Conservation (phyloP, 257 asterid genomes). For the Osmanthus fragrans region DNA sequence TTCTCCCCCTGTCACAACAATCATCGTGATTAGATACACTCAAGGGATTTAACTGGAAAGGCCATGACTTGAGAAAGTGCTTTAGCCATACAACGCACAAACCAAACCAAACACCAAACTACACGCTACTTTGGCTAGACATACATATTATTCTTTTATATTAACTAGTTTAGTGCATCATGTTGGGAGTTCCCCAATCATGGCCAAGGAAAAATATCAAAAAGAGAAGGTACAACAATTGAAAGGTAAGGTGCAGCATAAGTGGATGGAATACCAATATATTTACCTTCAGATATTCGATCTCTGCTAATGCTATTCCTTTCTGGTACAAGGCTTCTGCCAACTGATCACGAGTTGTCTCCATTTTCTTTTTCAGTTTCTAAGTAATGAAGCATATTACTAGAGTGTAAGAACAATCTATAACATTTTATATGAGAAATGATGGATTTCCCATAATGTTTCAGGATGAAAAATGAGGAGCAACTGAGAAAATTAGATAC, state of each 20-base stretch:
- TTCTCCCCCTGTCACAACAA: conserved; percentile 46
- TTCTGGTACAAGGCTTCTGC: conserved; percentile 91
- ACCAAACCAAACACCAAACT: not conserved
- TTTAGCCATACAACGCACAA: not conserved
- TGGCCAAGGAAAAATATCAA: not conserved
- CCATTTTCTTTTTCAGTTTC: conserved; percentile 87
- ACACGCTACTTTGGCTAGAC: not conserved
- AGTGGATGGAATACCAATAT: not conserved
- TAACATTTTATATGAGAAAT: not conserved
- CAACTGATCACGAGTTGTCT: conserved; percentile 75
- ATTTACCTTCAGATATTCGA: conserved; percentile 65
- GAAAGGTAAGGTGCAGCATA: not conserved
- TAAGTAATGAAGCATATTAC: conserved; percentile 33
- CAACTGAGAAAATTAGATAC: conserved; percentile 29
- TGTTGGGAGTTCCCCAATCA: not conserved
- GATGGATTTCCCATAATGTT: not conserved
- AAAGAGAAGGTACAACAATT: not conserved
- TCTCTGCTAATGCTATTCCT: conserved; percentile 81
- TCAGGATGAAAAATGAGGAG: conserved; percentile 1
- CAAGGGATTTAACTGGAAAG: not conserved
- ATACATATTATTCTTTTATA: not conserved
- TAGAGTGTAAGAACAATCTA: not conserved
- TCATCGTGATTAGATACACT: conserved; percentile 18
- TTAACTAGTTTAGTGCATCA: not conserved
- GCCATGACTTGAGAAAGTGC: not conserved